phyloP scores from a whole-genome alignment of 805 yeast genomes.

The Starmerella bombicola region DNA sequence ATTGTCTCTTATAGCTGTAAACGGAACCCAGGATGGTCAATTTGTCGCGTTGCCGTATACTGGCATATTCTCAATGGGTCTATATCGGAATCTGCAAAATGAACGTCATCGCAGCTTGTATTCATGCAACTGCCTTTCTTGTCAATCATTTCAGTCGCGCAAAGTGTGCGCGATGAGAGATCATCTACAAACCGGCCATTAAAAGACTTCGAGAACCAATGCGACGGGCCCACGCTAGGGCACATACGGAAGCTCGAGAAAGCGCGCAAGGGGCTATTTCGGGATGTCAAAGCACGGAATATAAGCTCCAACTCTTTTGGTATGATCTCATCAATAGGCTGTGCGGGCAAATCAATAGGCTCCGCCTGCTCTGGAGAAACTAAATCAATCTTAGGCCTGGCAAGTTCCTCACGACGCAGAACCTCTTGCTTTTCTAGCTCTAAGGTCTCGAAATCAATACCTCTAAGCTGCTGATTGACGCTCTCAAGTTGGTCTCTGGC shows the following conservation, averaged over 20 bases:
- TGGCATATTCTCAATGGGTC: constrained; percentile 8
- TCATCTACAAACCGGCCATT: constrained; percentile 18
- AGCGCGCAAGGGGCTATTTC: constrained; percentile 15
- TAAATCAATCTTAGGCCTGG: too few species aligned
- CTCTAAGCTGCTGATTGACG: constrained; percentile 8
- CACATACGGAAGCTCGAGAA: constrained; percentile 19
- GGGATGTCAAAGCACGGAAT: constrained; percentile 6
- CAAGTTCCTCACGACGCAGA: constrained; percentile 3
- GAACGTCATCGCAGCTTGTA: constrained; percentile 16
- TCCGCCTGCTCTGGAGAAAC: too few species aligned
- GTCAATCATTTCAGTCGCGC: constrained; percentile 16
- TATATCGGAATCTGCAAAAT: constrained; percentile 17
- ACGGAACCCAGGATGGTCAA: constrained; percentile 9
- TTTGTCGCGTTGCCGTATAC: constrained; percentile 16
- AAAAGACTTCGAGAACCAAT: constrained; percentile 16
- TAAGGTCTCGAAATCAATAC: constrained; percentile 1
- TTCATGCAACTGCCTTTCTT: constrained; percentile 3
- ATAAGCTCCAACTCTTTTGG: too few species aligned
- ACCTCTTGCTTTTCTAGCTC: constrained; percentile 10
- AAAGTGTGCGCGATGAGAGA: constrained; percentile 8
- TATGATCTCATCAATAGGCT: too few species aligned
- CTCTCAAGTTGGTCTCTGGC: constrained; percentile 6
- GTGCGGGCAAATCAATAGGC: too few species aligned
- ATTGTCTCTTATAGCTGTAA: constrained; percentile 9
- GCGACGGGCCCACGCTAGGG: constrained; percentile 9